Conservation (phyloP, 2,329 filamentous ascomycete genomes). For the Capronia epimyces region DNA sequence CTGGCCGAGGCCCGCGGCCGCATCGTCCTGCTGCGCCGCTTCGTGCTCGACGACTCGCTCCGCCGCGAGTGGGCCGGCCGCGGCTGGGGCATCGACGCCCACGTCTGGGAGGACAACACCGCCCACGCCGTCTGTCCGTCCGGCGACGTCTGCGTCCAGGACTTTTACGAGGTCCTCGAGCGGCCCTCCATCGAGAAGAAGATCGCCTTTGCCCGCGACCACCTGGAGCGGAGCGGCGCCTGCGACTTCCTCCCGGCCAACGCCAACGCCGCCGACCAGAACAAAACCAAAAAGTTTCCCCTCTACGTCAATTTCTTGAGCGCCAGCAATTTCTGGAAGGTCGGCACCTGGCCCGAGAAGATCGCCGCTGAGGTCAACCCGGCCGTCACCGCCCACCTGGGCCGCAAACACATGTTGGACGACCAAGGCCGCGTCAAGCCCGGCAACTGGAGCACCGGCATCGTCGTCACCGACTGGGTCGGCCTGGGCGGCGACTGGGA, state of each 20-base stretch:
- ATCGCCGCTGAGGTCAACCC: conserved; percentile 87
- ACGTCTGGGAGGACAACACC: conserved; percentile 81
- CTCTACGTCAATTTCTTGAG: conserved; percentile 87
- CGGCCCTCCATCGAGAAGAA: conserved; percentile 73
- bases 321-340: conserved; percentile 90
- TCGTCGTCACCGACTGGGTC: conserved; percentile 92
- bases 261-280: conserved; percentile 47
- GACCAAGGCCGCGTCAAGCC: conserved; percentile 39
- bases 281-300: conserved; percentile 45
- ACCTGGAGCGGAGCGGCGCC: conserved; percentile 58
- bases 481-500: conserved; percentile 86
- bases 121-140: conserved; percentile 64
- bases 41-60: conserved; percentile 54
- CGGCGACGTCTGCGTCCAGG: conserved; percentile 77
- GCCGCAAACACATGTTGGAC: conserved; percentile 44
- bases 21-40: conserved; percentile 78
- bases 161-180: conserved; percentile 85
- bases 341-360: conserved; percentile 85
- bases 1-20: conserved; percentile 75
- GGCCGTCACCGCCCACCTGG: conserved; percentile 57
- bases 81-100: conserved; percentile 56
- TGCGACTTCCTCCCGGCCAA: conserved; percentile 39
- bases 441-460: conserved; percentile 72
- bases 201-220: conserved; percentile 65
- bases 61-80: conserved; percentile 43